phyloP scores from a whole-genome alignment of 2,329 filamentous ascomycete species.

The Hypoxylon sp. region DNA sequence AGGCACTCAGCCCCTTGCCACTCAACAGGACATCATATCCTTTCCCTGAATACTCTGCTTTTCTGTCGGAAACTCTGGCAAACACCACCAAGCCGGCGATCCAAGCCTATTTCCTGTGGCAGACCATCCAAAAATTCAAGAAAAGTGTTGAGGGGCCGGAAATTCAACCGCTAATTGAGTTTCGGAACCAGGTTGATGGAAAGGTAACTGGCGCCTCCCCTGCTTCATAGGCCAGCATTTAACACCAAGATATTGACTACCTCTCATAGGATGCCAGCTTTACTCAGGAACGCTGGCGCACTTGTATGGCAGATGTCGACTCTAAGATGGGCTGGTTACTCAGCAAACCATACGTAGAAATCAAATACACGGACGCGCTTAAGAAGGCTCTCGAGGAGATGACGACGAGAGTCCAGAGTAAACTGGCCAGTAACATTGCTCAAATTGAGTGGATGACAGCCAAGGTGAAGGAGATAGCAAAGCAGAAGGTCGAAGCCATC shows the following conservation, averaged over 20 bases:
- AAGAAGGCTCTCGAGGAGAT: conserved; percentile 26
- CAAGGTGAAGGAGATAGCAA: conserved; percentile 28
- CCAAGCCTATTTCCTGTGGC: conserved; percentile 30
- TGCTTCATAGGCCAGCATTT: neutral
- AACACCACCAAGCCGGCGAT: conserved; percentile 18
- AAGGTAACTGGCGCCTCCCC: neutral
- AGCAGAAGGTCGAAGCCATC: conserved; percentile 31
- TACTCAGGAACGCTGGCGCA: conserved; percentile 8
- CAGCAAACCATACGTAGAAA: conserved; percentile 28
- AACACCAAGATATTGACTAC: conserved; percentile 1
- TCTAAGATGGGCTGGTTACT: conserved; percentile 21
- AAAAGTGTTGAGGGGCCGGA: conserved; percentile 13
- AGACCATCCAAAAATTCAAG: conserved; percentile 6
- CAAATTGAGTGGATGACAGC: conserved; percentile 31
- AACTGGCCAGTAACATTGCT: conserved; percentile 26
- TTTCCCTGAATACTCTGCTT: conserved; percentile 15
- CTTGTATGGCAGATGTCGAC: conserved; percentile 11
- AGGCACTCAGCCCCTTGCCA: conserved; percentile 10
- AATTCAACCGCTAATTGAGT: conserved; percentile 13
- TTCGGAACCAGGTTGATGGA: neutral
- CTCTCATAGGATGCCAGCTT: neutral
- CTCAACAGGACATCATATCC: conserved; percentile 16
- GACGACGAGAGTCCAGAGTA: conserved; percentile 24
- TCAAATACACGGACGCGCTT: conserved; percentile 24
- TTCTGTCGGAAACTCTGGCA: conserved; percentile 14